phyloP scores from a whole-genome alignment of 495 filamentous ascomycete genomes.

The Aspergillus saccharolyticus region DNA sequence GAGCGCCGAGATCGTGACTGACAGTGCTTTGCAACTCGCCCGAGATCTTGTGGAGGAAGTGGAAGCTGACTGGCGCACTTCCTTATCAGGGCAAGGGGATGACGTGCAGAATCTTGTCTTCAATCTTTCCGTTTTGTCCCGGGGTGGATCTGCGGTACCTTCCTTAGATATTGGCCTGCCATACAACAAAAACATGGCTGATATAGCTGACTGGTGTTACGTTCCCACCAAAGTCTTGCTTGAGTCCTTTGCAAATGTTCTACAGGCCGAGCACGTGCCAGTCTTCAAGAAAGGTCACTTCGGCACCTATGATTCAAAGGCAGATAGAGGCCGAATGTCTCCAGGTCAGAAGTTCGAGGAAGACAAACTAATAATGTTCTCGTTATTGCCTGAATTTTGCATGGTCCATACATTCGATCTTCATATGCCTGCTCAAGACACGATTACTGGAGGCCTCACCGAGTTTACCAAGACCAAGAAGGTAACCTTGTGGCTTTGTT shows the following conservation, averaged over 20 bases:
- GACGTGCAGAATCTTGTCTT: constrained; percentile 20
- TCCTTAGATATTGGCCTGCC: constrained; percentile 26
- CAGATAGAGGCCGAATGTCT: constrained; percentile 26
- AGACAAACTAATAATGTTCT: constrained; percentile 28
- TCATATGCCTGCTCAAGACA: constrained; percentile 21
- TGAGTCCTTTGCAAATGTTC: constrained; percentile 23
- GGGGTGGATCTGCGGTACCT: constrained; percentile 17
- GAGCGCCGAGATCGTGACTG: constrained; percentile 30
- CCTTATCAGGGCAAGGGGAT: constrained; percentile 7
- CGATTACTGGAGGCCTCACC: constrained; percentile 26
- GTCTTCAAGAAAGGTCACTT: constrained; percentile 30
- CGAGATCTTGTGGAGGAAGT: constrained; percentile 19
- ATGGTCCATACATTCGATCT: constrained; percentile 23
- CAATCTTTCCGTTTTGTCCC: constrained; percentile 11
- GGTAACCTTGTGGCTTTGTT: constrained; percentile 26
- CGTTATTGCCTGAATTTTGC: constrained; percentile 29
- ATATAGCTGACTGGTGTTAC: constrained; percentile 28
- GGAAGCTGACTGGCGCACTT: constrained; percentile 17
- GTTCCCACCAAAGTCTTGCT: constrained; percentile 22
- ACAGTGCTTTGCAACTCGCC: constrained; percentile 27
- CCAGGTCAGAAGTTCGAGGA: constrained; percentile 26
- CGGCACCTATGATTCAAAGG: constrained; percentile 26
- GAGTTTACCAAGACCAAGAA: constrained; percentile 25
- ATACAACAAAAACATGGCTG: constrained; percentile 28
- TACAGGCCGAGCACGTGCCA: constrained; percentile 22